Percentiles rank a stretch among this genome's conserved stretches.
Conservation (phyloP, 805 yeast species). For the Ogataea pignaliae region DNA sequence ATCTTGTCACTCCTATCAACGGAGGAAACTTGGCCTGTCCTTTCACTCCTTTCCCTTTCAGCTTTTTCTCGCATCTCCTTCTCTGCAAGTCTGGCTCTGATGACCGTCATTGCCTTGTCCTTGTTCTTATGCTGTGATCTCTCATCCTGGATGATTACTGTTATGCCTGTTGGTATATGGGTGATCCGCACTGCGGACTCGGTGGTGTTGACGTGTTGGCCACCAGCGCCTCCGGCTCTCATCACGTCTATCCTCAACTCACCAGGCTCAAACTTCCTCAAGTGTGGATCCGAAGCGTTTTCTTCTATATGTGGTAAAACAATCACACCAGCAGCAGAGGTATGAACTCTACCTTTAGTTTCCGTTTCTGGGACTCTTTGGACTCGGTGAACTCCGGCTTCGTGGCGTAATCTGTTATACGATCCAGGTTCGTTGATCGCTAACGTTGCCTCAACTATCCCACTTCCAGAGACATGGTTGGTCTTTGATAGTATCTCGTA, state of each 20-base stretch:
- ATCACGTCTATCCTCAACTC: conserved; percentile 94
- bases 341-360: conserved; percentile 88
- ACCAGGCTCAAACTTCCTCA: conserved; percentile 69
- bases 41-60: conserved; percentile 56
- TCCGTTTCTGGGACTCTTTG: conserved; percentile 94
- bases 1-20: conserved; percentile 92
- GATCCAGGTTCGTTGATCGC: conserved; percentile 73
- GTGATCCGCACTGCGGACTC: conserved; percentile 94
- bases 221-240: conserved; percentile 97
- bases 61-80: conserved; percentile 61
- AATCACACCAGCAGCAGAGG: conserved; percentile 94
- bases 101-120: conserved; percentile 82
- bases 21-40: conserved; percentile 81
- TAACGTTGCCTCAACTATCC: conserved; percentile 73
- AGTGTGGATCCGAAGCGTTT: conserved; percentile 37
- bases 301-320: conserved; percentile 80
- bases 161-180: conserved; percentile 87
- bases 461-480: conserved; percentile 56
- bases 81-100: conserved; percentile 83
- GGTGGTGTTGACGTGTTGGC: conserved; percentile 96
- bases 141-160: conserved; percentile 89
- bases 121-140: conserved; percentile 92
- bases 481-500: conserved; percentile 53
- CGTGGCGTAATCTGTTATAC: conserved; percentile 68
- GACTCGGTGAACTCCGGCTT: conserved; percentile 95